Base-by-base conservation (phyloP, 768 basidiomycete genomes). In the Gymnopilus dilepis region DNA sequence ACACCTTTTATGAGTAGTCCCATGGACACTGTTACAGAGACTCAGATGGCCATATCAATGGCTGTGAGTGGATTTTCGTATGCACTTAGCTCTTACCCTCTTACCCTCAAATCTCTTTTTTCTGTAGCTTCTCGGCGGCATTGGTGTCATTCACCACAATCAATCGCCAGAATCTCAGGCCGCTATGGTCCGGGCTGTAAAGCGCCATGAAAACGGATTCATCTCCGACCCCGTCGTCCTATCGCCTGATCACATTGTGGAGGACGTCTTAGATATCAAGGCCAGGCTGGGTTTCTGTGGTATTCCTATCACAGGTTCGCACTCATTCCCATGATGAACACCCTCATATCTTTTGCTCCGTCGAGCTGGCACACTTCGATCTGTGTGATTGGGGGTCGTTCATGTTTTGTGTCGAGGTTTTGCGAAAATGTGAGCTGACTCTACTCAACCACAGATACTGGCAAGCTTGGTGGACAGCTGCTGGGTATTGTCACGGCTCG, bases 11-110 rank as follows among this genome's bases (percentile, higher is more conserved):
- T 98, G 81, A 97, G 94, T 74, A 96, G 94, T 54, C 97, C 97
- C 15, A 99, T 99, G 97, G 97, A 99, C 80, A 99, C 97, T 45
- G 97, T 99, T 68, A 99, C 97, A 1, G 97, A 98, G 77, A 87
- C 84, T 56, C 88, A 93, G 61, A 97, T 96, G 93, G 94, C 94
- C 30, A 94, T 97, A 72, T 80, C 89, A 52, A 88, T 97, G 84
- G 94, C 95, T 76, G 93, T 95, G 74, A 79, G 90, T 33, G 58
- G 47, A 24, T 63, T 56, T 67, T 40, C 60, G 33, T 56, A 40
- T 56, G 42, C 37, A 40, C 52, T 47, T 12, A 33, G 48, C 48
- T 24, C 56, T 51, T 58, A 45, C 55, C 62, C 68, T 67, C 63
- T n/a, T n/a, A n/a, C n/a, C n/a, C n/a, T n/a, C n/a, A n/a, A 68